phyloP scores from a whole-genome alignment of 306 rosid species.

The Begonia masoniana region DNA sequence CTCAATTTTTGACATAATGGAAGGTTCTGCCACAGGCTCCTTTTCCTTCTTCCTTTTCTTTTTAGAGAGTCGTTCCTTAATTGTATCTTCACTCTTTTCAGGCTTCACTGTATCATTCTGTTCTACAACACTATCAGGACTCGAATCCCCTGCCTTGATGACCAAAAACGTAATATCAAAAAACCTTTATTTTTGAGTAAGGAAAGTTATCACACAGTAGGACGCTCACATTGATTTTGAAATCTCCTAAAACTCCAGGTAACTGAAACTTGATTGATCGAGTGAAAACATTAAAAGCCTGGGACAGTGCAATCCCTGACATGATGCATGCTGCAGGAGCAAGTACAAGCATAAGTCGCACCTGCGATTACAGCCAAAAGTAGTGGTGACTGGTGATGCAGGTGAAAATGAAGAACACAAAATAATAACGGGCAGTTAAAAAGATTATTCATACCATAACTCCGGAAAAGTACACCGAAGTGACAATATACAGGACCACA shows the following conservation, averaged over 20 bases:
- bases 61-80: slow-evolving; percentile 74
- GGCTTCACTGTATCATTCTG: slow-evolving; percentile 42
- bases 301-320: slow-evolving; percentile 98
- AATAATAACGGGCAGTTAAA: slow-evolving; percentile 4
- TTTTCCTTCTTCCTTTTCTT: slow-evolving; percentile 75
- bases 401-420: slow-evolving; percentile 4
- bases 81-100: slow-evolving; percentile 47
- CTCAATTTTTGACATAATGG: slow-evolving; percentile 39
- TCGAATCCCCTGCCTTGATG: slow-evolving; percentile 51
- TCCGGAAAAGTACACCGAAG: slow-evolving; percentile 90
- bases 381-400: slow-evolving; percentile 9
- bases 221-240: slow-evolving; percentile 37
- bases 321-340: slow-evolving; percentile 98
- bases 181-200: slow-evolving; percentile 11
- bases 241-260: slow-evolving; percentile 26
- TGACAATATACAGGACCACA: slow-evolving; percentile 72
- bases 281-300: slow-evolving; percentile 89
- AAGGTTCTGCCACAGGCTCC: slow-evolving; percentile 66
- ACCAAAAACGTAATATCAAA: slow-evolving; percentile 17
- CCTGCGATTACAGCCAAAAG: slow-evolving; percentile 38
- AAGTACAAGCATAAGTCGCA: slow-evolving; percentile 94
- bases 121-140: slow-evolving; percentile 32
- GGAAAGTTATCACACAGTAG: slow-evolving; percentile 4
- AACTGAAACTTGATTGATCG: slow-evolving; percentile 86
- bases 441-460: slow-evolving; percentile 73